Conservation (phyloP, 202 grass and related monocot species). For the Alloteropsis angusta region DNA sequence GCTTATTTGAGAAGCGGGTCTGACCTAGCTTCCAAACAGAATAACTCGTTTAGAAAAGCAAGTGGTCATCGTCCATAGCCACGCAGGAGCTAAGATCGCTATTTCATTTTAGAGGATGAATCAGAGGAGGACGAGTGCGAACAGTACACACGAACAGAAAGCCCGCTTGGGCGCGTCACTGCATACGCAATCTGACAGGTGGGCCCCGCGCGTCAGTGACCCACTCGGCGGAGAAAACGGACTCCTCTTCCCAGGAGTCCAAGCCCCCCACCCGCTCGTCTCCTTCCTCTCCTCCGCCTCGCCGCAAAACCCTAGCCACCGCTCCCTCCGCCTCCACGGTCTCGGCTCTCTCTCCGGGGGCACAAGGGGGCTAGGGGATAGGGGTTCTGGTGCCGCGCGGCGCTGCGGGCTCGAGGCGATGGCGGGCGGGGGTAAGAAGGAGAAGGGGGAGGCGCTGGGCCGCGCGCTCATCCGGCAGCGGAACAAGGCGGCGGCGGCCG, state of each 20-base stretch:
- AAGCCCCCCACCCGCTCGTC: neutral
- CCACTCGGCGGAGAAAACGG: neutral
- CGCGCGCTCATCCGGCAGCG: constrained; percentile 60
- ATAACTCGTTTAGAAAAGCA: too few species aligned
- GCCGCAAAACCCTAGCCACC: constrained; percentile 26
- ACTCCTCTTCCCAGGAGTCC: too few species aligned
- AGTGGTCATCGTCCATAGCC: too few species aligned
- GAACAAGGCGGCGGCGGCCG: constrained; percentile 54
- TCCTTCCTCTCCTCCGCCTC: neutral
- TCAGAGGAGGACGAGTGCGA: too few species aligned
- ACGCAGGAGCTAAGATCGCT: too few species aligned
- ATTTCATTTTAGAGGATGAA: too few species aligned
- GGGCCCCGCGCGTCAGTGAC: neutral
- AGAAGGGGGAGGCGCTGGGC: constrained; percentile 52
- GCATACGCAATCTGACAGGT: neutral
- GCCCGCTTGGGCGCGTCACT: neutral
- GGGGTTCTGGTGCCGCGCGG: neutral
- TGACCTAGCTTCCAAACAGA: too few species aligned
- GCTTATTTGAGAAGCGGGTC: too few species aligned
- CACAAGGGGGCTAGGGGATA: neutral
- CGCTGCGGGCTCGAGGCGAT: neutral
- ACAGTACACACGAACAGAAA: too few species aligned
- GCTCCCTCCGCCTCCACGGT: neutral
- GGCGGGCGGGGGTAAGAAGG: constrained; percentile 54
- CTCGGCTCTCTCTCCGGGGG: neutral